Evolutionary conservation across 108 stramenopile species (phyloP).

Genomic region (Stephanodiscus minutulus): DNA sequence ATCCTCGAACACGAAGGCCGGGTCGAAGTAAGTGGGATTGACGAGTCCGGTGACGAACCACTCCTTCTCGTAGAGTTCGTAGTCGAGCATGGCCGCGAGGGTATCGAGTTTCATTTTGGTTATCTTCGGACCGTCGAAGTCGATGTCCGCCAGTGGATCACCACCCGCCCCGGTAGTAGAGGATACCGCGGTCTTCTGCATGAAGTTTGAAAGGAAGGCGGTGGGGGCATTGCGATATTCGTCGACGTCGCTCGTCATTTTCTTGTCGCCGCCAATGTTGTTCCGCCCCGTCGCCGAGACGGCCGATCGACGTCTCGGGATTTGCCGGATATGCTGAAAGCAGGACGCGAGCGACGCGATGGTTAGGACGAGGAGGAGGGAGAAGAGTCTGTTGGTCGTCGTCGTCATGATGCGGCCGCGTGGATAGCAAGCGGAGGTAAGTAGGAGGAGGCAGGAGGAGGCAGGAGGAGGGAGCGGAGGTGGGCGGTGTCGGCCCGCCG

Average conservation of each 20-base stretch:
- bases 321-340: not conserved
- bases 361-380: not conserved
- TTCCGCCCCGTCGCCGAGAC: not conserved
- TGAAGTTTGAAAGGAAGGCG: slow-evolving; percentile 68
- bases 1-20: slow-evolving; percentile 78
- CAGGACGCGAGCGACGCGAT: not conserved
- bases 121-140: slow-evolving; percentile 38
- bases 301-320: not conserved
- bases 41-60: slow-evolving; percentile 91
- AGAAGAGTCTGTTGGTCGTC: not conserved
- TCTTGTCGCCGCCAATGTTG: not conserved
- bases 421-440: no score
- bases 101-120: slow-evolving; percentile 45
- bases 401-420: not conserved
- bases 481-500: no score
- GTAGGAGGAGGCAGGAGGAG: no score
- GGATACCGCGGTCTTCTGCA: slow-evolving; percentile 35
- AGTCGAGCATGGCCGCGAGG: slow-evolving; percentile 59
- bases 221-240: slow-evolving; percentile 69
- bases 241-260: slow-evolving; percentile 23
- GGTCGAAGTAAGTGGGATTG: slow-evolving; percentile 74
- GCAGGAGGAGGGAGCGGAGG: no score
- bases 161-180: not conserved
- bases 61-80: slow-evolving; percentile 69
- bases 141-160: slow-evolving; percentile 31